phyloP scores from a whole-genome alignment of 2,329 filamentous ascomycete genomes.

The Clonostachys chloroleuca region DNA sequence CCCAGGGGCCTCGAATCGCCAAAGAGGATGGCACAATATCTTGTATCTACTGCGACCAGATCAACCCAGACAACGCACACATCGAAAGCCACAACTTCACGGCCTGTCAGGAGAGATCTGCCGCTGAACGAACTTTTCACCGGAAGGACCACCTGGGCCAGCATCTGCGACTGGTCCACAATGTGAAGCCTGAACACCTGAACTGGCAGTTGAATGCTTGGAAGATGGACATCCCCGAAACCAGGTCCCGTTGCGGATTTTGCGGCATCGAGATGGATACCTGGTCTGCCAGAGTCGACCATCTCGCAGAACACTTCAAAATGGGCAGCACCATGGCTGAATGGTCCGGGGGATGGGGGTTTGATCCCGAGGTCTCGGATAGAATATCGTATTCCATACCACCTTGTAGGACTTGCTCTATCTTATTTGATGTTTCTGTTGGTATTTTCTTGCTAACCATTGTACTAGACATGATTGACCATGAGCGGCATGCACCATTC shows the following conservation, averaged over 20 bases:
- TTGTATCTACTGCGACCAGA: constrained; percentile 31
- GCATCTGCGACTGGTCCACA: constrained; percentile 34
- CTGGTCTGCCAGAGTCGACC: constrained; percentile 28
- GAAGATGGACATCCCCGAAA: constrained; percentile 24
- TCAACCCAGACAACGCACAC: constrained; percentile 22
- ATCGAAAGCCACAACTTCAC: constrained; percentile 28
- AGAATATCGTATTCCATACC: constrained; percentile 34
- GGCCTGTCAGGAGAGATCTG: constrained; percentile 43
- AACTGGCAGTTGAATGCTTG: constrained; percentile 15
- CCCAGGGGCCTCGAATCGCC: constrained; percentile 23
- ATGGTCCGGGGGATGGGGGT: constrained; percentile 37
- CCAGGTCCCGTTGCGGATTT: constrained; percentile 35
- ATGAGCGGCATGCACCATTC: constrained; percentile 10
- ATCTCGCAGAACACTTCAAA: constrained; percentile 36
- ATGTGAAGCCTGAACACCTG: constrained; percentile 21
- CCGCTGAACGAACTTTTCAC: constrained; percentile 35
- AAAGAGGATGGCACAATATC: constrained; percentile 30
- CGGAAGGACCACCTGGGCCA: constrained; percentile 38
- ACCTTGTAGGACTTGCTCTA: constrained; percentile 21
- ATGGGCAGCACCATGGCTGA: constrained; percentile 33
- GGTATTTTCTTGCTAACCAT: background rate
- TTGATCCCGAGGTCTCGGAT: constrained; percentile 24
- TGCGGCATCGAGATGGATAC: constrained; percentile 26
- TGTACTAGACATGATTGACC: constrained; percentile 9
- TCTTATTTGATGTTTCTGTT: background rate